Percentiles rank a stretch among this genome's conserved stretches.
phyloP scores from a whole-genome alignment of 768 basidiomycete genomes.

The Lentinus tigrinus region DNA sequence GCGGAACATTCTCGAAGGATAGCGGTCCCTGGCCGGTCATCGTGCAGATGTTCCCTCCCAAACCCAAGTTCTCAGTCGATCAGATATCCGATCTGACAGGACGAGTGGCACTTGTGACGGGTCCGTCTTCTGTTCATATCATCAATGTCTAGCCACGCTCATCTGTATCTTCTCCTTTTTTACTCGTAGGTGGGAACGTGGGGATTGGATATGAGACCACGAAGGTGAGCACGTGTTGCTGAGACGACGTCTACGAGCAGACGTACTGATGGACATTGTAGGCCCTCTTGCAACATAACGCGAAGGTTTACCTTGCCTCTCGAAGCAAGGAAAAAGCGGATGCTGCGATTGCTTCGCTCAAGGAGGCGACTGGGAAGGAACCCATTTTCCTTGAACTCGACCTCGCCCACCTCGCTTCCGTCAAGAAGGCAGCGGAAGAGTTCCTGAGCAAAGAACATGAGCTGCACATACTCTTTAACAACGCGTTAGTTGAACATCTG shows the following conservation, averaged over 20 bases:
- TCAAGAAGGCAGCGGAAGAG: conserved; percentile 39
- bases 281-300: conserved; percentile 56
- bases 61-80: conserved; percentile 23
- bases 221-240: conserved; percentile 18
- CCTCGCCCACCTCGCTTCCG: conserved; percentile 35
- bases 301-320: conserved; percentile 63
- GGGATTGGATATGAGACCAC: conserved; percentile 62
- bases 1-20: not conserved
- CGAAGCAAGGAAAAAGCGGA: conserved; percentile 46
- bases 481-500: conserved; percentile 42
- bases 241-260: not conserved
- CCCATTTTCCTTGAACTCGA: conserved; percentile 46
- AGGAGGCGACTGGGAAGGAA: conserved; percentile 41
- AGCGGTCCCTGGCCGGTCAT: conserved; percentile 37
- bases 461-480: conserved; percentile 52
- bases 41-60: conserved; percentile 40
- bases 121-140: conserved; percentile 10
- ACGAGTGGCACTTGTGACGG: conserved; percentile 39
- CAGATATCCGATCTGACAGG: conserved; percentile 47
- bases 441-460: conserved; percentile 43
- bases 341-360: conserved; percentile 52
- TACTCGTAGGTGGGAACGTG: conserved; percentile 28
- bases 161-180: no score
- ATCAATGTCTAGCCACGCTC: not conserved
- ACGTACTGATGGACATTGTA: conserved; percentile 15